Percentiles rank a stretch among this genome's conserved stretches.
Conservation (phyloP, 345 rosid genomes). For the Erucastrum elatum region DNA sequence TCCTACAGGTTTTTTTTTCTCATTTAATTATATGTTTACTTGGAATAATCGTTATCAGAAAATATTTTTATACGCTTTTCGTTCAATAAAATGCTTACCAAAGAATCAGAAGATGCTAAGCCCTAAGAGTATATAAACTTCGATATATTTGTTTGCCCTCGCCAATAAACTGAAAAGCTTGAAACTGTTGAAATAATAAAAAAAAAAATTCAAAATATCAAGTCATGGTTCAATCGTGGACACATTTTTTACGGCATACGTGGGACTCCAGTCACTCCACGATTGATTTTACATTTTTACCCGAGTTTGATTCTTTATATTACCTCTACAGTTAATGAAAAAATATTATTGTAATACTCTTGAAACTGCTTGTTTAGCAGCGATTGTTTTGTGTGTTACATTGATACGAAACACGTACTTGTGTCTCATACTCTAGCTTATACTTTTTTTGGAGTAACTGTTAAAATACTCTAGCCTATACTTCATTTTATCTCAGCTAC, state of each 20-base stretch:
- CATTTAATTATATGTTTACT: neutral
- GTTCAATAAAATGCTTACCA: neutral
- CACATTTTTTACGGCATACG: constrained; percentile 2
- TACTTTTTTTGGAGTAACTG: no score
- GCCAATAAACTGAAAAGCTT: neutral
- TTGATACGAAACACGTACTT: neutral
- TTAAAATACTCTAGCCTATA: neutral
- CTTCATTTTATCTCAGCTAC: constrained; percentile 41
- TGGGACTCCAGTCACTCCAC: neutral
- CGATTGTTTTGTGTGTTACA: neutral
- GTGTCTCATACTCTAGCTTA: no score
- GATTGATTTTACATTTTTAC: constrained; percentile 13
- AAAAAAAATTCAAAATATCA: neutral
- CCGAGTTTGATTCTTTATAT: neutral
- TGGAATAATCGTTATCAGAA: neutral
- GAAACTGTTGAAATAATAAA: neutral
- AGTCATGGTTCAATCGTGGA: constrained; percentile 18
- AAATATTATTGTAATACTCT: neutral
- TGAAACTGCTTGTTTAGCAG: neutral
- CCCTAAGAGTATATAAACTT: neutral
- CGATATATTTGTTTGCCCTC: neutral
- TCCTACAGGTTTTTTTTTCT: constrained; percentile 50
- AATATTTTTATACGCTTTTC: neutral
- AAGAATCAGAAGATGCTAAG: constrained; percentile 10
- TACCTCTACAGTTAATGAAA: neutral